Base-by-base conservation (phyloP, 1,139 yeast species). In the Geotrichum carabidarum region DNA sequence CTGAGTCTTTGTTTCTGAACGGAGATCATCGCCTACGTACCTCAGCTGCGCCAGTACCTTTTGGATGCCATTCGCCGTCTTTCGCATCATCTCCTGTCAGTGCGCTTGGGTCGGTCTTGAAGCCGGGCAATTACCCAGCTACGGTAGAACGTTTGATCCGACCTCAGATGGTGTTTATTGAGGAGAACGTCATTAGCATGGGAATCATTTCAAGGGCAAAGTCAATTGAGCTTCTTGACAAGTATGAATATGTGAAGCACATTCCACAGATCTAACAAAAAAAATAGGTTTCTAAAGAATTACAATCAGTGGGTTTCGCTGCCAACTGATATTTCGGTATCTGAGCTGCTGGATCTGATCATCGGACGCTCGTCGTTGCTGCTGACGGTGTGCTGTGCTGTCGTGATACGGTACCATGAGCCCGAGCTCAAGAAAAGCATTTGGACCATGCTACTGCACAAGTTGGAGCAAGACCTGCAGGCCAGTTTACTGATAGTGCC, bases 291-390 rank as follows among this genome's bases (percentile, higher is more conserved):
- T 65, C 72, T 86, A 50, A 78, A 82, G 55, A 78, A 85, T 63
- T 86, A 83, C 63, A 89, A 90, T 8, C 73, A 87, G 42, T 86
- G 95, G 95, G 83, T 85, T 2, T 82, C 87, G 57, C 81, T 86
- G 54, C 90, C 93, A 0, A 77, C 78, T 45, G 72, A 72, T 27
- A 67, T 79, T 40, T 70, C 82, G 1, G 77, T 84, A 0, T 77
- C 72, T 17, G 74, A 71, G 27, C 69, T 86, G 40, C 72, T 86
- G 8, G 78, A 74, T n/a, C 68, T 78, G 40, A 74, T 85, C 45
- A 70, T 84, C 41, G 60, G 63, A 31, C 74, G 78, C 42, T 82
- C 88, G 17, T 81, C 93, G 0, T 71, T 86, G 46, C 71, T 86
- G 18, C 70, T 86, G 34, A 83, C 90, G 0, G 77, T 84, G 0